Conservation (phyloP, 192 early-diverging fungal species). For the Linnemannia schmuckeri region DNA sequence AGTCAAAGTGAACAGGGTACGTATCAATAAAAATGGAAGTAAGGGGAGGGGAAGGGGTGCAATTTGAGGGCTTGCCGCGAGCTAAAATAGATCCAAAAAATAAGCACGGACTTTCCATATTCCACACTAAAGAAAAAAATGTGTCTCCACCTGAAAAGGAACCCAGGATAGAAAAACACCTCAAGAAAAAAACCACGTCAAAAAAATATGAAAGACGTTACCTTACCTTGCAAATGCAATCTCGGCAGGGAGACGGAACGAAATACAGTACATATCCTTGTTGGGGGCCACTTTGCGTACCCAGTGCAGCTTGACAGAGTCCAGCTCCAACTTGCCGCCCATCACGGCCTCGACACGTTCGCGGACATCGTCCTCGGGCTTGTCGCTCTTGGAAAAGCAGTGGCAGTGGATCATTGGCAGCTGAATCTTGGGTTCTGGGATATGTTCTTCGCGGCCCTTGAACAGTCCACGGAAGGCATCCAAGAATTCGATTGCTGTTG, state of each 20-base stretch:
- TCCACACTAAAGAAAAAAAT: background rate
- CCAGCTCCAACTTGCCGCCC: constrained; percentile 27
- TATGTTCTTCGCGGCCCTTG: constrained; percentile 61
- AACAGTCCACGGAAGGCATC: constrained; percentile 93
- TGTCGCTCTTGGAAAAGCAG: constrained; percentile 90
- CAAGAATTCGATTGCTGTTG: constrained; percentile 95
- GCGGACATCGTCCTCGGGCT: constrained; percentile 76
- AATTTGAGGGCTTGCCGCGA: background rate
- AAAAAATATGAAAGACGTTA: constrained; percentile 13
- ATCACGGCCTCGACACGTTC: constrained; percentile 59
- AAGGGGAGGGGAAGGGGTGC: background rate
- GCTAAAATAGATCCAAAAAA: background rate
- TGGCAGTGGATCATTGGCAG: constrained; percentile 95
- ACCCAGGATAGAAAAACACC: background rate
- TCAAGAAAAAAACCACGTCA: too few relatives aligned
- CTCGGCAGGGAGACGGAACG: constrained; percentile 81
- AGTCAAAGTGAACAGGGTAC: background rate
- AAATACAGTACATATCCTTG: constrained; percentile 99
- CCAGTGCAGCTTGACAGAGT: constrained; percentile 71
- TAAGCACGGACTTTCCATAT: background rate
- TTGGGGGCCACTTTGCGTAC: constrained; percentile 98
- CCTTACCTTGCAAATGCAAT: constrained; percentile 78
- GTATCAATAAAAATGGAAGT: background rate
- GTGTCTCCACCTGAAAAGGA: background rate
- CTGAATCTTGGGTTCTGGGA: constrained; percentile 55